Evolutionary conservation across 2,329 filamentous ascomycete genomes (phyloP).

Genomic region (Colletotrichum tabaci): DNA sequence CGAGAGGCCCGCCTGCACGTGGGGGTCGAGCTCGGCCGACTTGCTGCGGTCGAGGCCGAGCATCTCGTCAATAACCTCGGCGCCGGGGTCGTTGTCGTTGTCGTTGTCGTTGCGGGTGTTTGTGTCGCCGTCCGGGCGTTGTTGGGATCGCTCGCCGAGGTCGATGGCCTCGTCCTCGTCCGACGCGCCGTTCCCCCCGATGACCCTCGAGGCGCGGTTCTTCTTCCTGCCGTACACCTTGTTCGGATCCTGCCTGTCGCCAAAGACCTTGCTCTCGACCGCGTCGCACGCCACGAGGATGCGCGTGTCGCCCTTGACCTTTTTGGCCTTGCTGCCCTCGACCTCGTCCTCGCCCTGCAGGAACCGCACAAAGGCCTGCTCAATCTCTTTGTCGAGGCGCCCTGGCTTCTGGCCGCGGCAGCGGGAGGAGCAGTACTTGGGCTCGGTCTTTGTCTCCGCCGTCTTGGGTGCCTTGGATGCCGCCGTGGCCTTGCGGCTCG

Average conservation of each 20-base stretch:
- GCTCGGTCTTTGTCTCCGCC: slow-evolving; percentile 32
- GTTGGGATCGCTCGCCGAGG: slow-evolving; percentile 52
- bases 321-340: slow-evolving; percentile 45
- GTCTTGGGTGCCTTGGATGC: slow-evolving; percentile 48
- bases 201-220: slow-evolving; percentile 59
- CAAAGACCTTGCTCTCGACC: slow-evolving; percentile 61
- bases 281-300: slow-evolving; percentile 64
- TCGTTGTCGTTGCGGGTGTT: slow-evolving; percentile 54
- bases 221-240: slow-evolving; percentile 58
- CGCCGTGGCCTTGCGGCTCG: slow-evolving; percentile 51
- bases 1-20: slow-evolving; percentile 51
- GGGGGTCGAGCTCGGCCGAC: slow-evolving; percentile 60
- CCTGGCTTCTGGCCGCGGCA: slow-evolving; percentile 68
- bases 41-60: slow-evolving; percentile 22
- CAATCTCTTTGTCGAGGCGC: slow-evolving; percentile 66
- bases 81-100: slow-evolving; percentile 21
- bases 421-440: slow-evolving; percentile 71
- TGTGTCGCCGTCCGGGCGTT: no score
- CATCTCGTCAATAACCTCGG: slow-evolving; percentile 35
- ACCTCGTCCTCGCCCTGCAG: slow-evolving; percentile 45
- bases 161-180: slow-evolving; percentile 37
- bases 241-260: slow-evolving; percentile 44
- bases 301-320: slow-evolving; percentile 64
- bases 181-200: slow-evolving; percentile 47
- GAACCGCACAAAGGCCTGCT: slow-evolving; percentile 61